Conservation (phyloP, 768 basidiomycete species). For the Mycena galopus region DNA sequence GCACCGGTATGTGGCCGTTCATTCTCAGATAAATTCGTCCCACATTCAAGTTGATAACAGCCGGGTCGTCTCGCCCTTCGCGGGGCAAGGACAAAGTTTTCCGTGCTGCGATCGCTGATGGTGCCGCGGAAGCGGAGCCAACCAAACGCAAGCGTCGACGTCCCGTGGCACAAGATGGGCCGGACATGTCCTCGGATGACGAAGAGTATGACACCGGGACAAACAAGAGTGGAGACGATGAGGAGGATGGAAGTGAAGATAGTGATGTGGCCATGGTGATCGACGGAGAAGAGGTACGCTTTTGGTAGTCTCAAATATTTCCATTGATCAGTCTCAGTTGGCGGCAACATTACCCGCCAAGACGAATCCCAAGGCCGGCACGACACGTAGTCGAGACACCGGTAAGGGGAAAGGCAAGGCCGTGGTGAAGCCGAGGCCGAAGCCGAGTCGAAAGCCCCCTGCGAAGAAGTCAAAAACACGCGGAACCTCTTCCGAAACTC, state of each 20-base stretch:
- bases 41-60: background rate
- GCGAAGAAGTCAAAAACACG: constrained; percentile 2
- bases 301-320: background rate
- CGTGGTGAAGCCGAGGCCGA: background rate
- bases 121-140: constrained; percentile 2
- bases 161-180: too few relatives aligned
- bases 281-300: constrained; percentile 1
- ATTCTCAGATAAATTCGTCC: background rate
- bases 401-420: background rate
- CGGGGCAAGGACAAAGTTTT: background rate
- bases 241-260: background rate
- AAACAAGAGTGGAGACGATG: background rate
- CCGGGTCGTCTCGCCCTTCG: background rate
- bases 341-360: constrained; percentile 4
- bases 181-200: background rate
- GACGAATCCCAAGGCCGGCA: constrained; percentile 8
- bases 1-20: background rate
- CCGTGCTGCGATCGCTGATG: background rate
- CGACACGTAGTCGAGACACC: background rate
- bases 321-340: background rate
- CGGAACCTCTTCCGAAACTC: background rate
- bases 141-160: background rate
- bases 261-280: constrained; percentile 2
- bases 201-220: background rate
- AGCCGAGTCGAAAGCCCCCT: background rate